A percentile compares a stretch with the other conserved stretches of the same genome.
Conservation (phyloP, 2,329 filamentous ascomycete species). For the Allantophomopsis cytisporea region DNA sequence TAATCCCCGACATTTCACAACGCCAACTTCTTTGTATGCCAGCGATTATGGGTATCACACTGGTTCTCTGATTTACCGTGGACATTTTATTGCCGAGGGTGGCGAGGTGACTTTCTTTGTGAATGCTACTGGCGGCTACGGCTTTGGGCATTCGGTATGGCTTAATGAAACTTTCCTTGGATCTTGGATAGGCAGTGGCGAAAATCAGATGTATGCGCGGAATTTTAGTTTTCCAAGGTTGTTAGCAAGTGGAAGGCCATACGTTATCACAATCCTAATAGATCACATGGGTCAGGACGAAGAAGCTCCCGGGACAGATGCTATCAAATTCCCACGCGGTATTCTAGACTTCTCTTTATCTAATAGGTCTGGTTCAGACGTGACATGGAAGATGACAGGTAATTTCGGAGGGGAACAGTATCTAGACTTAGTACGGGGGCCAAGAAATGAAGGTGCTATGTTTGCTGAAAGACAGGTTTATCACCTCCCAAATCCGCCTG, state of each 20-base stretch:
- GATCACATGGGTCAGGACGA: conserved; percentile 64
- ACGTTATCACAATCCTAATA: conserved; percentile 55
- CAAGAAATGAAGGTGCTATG: conserved; percentile 52
- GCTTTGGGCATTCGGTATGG: conserved; percentile 57
- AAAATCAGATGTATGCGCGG: conserved; percentile 31
- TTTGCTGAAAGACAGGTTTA: conserved; percentile 50
- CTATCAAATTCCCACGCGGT: conserved; percentile 37
- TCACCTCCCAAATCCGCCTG: conserved; percentile 40
- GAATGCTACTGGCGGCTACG: conserved; percentile 50
- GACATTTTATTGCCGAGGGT: conserved; percentile 51
- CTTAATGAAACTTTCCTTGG: conserved; percentile 49
- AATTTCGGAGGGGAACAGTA: conserved; percentile 55
- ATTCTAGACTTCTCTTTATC: neutral
- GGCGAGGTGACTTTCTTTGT: conserved; percentile 42
- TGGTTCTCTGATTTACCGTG: conserved; percentile 56
- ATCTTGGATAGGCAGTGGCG: conserved; percentile 45
- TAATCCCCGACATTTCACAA: conserved; percentile 26
- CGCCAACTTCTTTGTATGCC: conserved; percentile 52
- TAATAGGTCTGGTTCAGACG: conserved; percentile 23
- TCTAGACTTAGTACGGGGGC: conserved; percentile 42
- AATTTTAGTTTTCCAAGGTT: conserved; percentile 44
- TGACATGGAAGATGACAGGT: conserved; percentile 54
- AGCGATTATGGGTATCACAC: conserved; percentile 65
- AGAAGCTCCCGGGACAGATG: conserved; percentile 44
- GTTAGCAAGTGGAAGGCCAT: conserved; percentile 32